phyloP scores from a whole-genome alignment of 2,329 filamentous ascomycete genomes.

The Trichoderma koningii region DNA sequence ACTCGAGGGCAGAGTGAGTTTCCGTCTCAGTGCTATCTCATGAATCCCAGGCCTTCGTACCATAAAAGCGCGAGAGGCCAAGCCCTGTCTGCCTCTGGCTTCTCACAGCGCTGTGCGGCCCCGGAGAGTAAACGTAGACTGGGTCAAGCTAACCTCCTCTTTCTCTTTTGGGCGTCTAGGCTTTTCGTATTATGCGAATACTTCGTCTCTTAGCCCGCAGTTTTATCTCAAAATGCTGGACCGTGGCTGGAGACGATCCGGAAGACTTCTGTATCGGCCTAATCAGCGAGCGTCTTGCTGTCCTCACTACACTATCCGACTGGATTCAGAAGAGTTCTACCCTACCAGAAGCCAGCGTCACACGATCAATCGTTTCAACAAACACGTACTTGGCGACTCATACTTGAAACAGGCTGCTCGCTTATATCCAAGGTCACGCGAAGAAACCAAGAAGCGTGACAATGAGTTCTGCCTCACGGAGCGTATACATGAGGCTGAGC shows the following conservation, averaged over 20 bases:
- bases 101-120: not conserved
- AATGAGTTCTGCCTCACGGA: slow-evolving; percentile 68
- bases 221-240: slow-evolving; percentile 74
- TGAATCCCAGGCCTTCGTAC: not conserved
- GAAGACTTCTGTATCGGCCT: slow-evolving; percentile 72
- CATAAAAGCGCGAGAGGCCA: not conserved
- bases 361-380: slow-evolving; percentile 75
- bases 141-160: not conserved
- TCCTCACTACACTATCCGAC: slow-evolving; percentile 82
- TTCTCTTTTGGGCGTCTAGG: slow-evolving; percentile 51
- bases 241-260: slow-evolving; percentile 76
- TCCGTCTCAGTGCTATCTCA: slow-evolving; percentile 41
- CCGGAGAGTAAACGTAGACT: not conserved
- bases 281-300: slow-evolving; percentile 82
- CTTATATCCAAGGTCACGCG: slow-evolving; percentile 66
- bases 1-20: slow-evolving; percentile 51
- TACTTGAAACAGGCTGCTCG: slow-evolving; percentile 67
- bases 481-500: slow-evolving; percentile 70
- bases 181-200: slow-evolving; percentile 70
- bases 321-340: slow-evolving; percentile 66
- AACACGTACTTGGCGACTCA: slow-evolving; percentile 65
- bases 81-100: not conserved
- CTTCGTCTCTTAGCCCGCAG: slow-evolving; percentile 60
- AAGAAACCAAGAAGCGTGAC: slow-evolving; percentile 63
- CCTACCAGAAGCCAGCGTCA: slow-evolving; percentile 73